Percentiles rank a stretch among this genome's conserved stretches.
phyloP scores from a whole-genome alignment of 805 yeast species.

The Wilhelminamyces savonicus region DNA sequence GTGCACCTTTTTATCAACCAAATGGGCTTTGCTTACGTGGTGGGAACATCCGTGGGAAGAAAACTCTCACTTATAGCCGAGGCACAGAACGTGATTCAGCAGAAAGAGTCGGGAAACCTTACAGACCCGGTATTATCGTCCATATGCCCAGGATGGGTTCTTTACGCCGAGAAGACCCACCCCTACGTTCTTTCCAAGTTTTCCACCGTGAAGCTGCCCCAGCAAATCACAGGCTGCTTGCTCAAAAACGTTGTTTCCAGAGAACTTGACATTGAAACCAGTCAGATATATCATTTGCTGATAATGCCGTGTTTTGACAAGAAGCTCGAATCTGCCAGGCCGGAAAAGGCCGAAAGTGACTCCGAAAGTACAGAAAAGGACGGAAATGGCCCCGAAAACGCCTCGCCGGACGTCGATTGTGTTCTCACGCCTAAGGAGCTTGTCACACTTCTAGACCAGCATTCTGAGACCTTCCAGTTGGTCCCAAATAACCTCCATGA shows the following conservation, averaged over 20 bases:
- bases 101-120: constrained; percentile 19
- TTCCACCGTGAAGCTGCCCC: constrained; percentile 80
- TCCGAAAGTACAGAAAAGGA: too few species aligned
- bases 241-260: constrained; percentile 47
- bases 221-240: constrained; percentile 82
- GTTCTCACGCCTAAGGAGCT: constrained; percentile 90
- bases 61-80: constrained; percentile 49
- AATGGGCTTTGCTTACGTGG: constrained; percentile 66
- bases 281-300: constrained; percentile 71
- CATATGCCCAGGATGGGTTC: constrained; percentile 93
- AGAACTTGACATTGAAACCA: too few species aligned
- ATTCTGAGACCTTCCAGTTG: constrained; percentile 31
- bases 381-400: constrained; percentile 9
- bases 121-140: constrained; percentile 57
- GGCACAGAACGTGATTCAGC: constrained; percentile 37
- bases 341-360: constrained; percentile 43
- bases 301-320: constrained; percentile 98
- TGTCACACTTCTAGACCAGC: constrained; percentile 61
- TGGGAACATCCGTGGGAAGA: constrained; percentile 83
- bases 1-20: constrained; percentile 49
- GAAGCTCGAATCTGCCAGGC: constrained; percentile 88
- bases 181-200: constrained; percentile 70
- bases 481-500: constrained; percentile 9
- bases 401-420: constrained; percentile 70
- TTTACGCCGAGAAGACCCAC: constrained; percentile 94